These are phyloP conservation scores for Lichenothelia convexa DNA, from an alignment of 495 filamentous ascomycete species.

Conservation along the genomic window DNA sequence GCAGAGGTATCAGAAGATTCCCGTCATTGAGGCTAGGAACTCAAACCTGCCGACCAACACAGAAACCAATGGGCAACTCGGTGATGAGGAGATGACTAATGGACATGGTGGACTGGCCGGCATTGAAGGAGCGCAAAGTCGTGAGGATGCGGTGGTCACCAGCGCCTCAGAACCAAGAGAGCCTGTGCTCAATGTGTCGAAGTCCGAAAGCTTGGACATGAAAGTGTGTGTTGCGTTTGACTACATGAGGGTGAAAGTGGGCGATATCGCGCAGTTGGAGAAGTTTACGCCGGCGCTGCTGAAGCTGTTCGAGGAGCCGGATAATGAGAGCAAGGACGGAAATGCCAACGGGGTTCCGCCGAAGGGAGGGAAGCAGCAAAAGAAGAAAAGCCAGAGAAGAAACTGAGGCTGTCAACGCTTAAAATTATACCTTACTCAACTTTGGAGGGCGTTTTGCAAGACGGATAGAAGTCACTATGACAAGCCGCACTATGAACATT, in stretches of 20 bases:
- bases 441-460: too few relatives aligned
- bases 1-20: conserved; percentile 84
- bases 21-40: conserved; percentile 28
- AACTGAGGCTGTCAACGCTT: too few relatives aligned
- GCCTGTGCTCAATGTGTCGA: background rate
- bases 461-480: too few relatives aligned
- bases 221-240: conserved; percentile 74
- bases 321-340: too few relatives aligned
- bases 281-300: conserved; percentile 53
- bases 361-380: conserved; percentile 7
- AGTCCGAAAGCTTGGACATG: conserved; percentile 18
- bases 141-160: background rate
- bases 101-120: conserved; percentile 3
- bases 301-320: conserved; percentile 38
- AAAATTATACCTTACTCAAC: too few relatives aligned
- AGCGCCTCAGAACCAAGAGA: background rate
- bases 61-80: conserved; percentile 5
- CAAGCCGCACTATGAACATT: too few relatives aligned
- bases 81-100: conserved; percentile 5
- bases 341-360: background rate
- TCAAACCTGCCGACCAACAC: background rate
- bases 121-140: conserved; percentile 1
- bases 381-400: conserved; percentile 4
- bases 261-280: conserved; percentile 62
- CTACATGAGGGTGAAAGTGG: conserved; percentile 64